phyloP scores from a whole-genome alignment of 2,329 filamentous ascomycete genomes.

The Pseudogymnoascus sp. region DNA sequence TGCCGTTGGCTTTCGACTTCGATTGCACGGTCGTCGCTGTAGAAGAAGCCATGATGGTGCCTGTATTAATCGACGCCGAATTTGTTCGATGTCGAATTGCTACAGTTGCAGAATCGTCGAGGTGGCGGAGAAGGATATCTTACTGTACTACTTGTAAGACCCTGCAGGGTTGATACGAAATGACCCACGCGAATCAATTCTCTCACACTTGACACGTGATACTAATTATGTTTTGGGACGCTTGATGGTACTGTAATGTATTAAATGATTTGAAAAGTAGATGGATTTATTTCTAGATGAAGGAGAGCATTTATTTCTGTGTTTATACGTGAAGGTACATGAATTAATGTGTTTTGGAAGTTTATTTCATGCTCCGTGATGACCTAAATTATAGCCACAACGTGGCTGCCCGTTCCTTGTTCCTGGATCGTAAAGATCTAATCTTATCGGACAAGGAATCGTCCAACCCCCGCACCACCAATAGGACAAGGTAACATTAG shows the following conservation, averaged over 20 bases:
- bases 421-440: neutral
- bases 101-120: neutral
- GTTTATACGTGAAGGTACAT: neutral
- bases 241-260: neutral
- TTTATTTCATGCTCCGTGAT: neutral
- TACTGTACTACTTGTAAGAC: too few species aligned
- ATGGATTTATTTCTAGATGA: neutral
- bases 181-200: conserved; percentile 8
- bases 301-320: neutral
- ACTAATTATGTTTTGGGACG: neutral
- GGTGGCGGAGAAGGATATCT: neutral
- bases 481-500: neutral
- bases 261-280: neutral
- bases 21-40: neutral
- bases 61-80: neutral
- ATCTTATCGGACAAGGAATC: neutral
- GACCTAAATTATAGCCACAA: neutral
- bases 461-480: neutral
- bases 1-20: neutral
- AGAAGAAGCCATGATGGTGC: neutral
- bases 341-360: neutral
- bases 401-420: neutral
- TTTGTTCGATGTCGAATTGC: neutral
- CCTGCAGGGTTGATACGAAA: conserved; percentile 4
- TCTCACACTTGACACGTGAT: neutral